Evolutionary conservation across 2,329 filamentous ascomycete species (phyloP).

Genomic region (Epichloe uncinata): DNA sequence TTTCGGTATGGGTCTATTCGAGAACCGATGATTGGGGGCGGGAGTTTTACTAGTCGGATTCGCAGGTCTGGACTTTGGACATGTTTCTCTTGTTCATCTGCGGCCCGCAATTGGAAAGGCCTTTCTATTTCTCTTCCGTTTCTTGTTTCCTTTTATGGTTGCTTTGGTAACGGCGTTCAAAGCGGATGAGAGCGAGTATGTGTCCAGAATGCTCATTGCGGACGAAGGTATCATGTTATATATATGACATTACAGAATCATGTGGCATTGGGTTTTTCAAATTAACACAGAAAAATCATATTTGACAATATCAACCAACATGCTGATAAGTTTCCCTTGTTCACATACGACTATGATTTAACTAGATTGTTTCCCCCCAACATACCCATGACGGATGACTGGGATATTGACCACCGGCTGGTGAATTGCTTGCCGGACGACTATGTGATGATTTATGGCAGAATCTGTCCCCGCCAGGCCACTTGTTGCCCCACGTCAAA

Average conservation of each 20-base stretch:
- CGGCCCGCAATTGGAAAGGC: neutral
- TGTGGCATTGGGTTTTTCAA: slow-evolving; percentile 2
- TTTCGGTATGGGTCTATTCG: neutral
- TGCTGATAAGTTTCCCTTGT: no score
- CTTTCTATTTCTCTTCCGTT: neutral
- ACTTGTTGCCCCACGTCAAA: slow-evolving; percentile 2
- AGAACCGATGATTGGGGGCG: neutral
- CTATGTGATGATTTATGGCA: neutral
- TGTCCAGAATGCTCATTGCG: neutral
- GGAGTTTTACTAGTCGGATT: neutral
- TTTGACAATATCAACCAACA: neutral
- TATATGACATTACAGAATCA: slow-evolving; percentile 5
- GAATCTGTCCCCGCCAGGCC: neutral
- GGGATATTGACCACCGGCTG: no score
- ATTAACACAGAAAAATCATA: neutral
- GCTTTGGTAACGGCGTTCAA: slow-evolving; percentile 1
- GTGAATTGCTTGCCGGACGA: no score
- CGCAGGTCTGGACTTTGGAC: slow-evolving; percentile 1
- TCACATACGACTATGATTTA: no score
- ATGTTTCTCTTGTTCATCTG: neutral
- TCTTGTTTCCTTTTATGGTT: neutral
- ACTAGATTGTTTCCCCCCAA: no score
- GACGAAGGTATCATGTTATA: slow-evolving; percentile 3
- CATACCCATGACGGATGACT: no score
- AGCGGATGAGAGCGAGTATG: slow-evolving; percentile 1